Conservation (phyloP, 2,329 filamentous ascomycete species). For the Hypoxylon sp. region DNA sequence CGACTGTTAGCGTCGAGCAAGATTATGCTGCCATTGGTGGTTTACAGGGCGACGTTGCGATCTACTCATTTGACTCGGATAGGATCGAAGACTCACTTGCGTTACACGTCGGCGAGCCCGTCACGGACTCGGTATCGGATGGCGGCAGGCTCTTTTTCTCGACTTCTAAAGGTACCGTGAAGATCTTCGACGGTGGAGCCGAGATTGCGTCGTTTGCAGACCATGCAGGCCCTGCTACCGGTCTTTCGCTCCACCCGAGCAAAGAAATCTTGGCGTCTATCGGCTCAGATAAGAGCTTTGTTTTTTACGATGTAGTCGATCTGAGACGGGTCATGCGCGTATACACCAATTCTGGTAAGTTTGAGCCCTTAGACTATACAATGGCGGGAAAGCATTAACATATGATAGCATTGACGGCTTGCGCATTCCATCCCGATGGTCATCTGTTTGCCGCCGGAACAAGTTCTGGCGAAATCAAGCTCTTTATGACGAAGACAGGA, state of each 20-base stretch:
- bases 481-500: slow-evolving; percentile 88
- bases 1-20: slow-evolving; percentile 65
- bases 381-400: slow-evolving; percentile 23
- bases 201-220: slow-evolving; percentile 79
- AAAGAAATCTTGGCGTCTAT: slow-evolving; percentile 87
- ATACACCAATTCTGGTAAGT: slow-evolving; percentile 83
- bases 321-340: slow-evolving; percentile 80
- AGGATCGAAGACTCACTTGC: slow-evolving; percentile 75
- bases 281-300: slow-evolving; percentile 90
- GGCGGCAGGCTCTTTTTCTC: slow-evolving; percentile 77
- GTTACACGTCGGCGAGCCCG: slow-evolving; percentile 74
- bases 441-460: slow-evolving; percentile 90
- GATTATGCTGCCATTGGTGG: slow-evolving; percentile 81
- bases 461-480: slow-evolving; percentile 82
- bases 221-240: slow-evolving; percentile 85
- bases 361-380: not conserved
- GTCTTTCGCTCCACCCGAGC: slow-evolving; percentile 83
- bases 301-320: slow-evolving; percentile 83
- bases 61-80: slow-evolving; percentile 80
- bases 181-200: slow-evolving; percentile 79
- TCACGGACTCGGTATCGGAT: slow-evolving; percentile 75
- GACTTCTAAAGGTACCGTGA: slow-evolving; percentile 81
- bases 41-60: slow-evolving; percentile 76
- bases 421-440: slow-evolving; percentile 95
- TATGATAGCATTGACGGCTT: slow-evolving; percentile 75